phyloP scores from a whole-genome alignment of 2,329 filamentous ascomycete species.

The Clarireedia monteithiana region DNA sequence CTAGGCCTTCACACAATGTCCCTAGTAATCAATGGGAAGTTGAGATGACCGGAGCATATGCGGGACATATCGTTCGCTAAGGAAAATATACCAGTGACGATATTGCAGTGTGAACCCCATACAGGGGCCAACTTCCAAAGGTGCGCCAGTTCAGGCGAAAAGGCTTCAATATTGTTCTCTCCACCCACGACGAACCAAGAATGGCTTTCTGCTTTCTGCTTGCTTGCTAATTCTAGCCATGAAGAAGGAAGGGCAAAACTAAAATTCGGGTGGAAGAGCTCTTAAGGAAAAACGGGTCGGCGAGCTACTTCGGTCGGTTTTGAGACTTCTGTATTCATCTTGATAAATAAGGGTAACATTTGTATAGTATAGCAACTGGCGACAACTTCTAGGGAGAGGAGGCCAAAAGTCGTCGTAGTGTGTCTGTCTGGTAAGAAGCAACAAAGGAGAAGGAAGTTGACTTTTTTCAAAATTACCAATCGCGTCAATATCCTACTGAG shows the following conservation, averaged over 20 bases:
- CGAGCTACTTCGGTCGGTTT: slow-evolving; percentile 19
- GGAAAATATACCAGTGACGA: slow-evolving; percentile 50
- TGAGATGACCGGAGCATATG: slow-evolving; percentile 53
- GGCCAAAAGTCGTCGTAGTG: slow-evolving; percentile 51
- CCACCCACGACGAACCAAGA: slow-evolving; percentile 25
- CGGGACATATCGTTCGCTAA: slow-evolving; percentile 58
- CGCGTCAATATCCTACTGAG: slow-evolving; percentile 63
- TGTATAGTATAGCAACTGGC: slow-evolving; percentile 44
- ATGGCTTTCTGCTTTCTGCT: slow-evolving; percentile 14
- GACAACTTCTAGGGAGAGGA: slow-evolving; percentile 60
- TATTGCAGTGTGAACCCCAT: slow-evolving; percentile 65
- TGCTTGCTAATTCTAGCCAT: neutral
- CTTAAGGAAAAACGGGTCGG: slow-evolving; percentile 21
- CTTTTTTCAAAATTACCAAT: slow-evolving; percentile 56
- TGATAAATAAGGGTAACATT: too few species aligned
- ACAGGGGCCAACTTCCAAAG: slow-evolving; percentile 46
- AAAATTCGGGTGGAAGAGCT: neutral
- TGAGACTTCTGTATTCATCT: too few species aligned
- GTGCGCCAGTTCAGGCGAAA: slow-evolving; percentile 17
- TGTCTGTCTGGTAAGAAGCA: slow-evolving; percentile 64
- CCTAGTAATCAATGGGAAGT: slow-evolving; percentile 50
- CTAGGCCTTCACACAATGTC: slow-evolving; percentile 7
- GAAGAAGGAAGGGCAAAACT: slow-evolving; percentile 3
- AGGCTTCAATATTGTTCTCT: slow-evolving; percentile 28
- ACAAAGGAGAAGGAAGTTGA: slow-evolving; percentile 47